Evolutionary conservation across 768 basidiomycete species (phyloP), one percentile per base, ranked within the genome.

Genomic region (Serendipita sp.): DNA sequence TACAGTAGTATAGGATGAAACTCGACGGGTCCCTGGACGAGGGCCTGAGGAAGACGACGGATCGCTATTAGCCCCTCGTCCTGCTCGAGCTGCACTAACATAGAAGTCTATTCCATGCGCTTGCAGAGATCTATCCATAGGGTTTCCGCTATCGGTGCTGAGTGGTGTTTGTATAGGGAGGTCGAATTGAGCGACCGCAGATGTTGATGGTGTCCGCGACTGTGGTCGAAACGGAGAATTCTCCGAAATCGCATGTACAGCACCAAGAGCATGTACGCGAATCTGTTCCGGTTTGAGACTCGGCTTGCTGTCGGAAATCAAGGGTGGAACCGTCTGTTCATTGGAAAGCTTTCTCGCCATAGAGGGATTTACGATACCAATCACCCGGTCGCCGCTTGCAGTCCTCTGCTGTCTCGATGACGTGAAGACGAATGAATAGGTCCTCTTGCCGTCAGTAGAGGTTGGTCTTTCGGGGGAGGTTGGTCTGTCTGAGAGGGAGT

Each of bases 371-470:
- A 60, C 35, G 7, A 60, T 36, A 10, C 56, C 56, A 28, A 60
- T 36, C 10, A 60, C 23, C 8, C 56, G 23, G 8, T 60, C 56
- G 2, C 56, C 56, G 8, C 28, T 32, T 28, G 35, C 28, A n/a
- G 35, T 35, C 4, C 56, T 4, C 16, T 30, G 56, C 32, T 60
- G 56, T 8, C 56, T 23, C 16, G 56, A 28, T 4, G 56, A 60
- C 23, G 56, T 60, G 56, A 60, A 60, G 8, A 60, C 56, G n/a
- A 60, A 60, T n/a, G 56, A 60, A n/a, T 60, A 60, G 56, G 56
- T 60, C 35, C 35, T 11, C 8, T n/a, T 32, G 10, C 23, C n/a
- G 35, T 60, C 56, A n/a, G 48, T 7, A 18, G 48, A n/a, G 48
- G 56, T 28, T 11, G 56, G 56, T 10, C 16, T 60, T 4, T 23